Evolutionary conservation across 495 filamentous ascomycete species (phyloP).

Genomic region (Penicillium antarcticum): DNA sequence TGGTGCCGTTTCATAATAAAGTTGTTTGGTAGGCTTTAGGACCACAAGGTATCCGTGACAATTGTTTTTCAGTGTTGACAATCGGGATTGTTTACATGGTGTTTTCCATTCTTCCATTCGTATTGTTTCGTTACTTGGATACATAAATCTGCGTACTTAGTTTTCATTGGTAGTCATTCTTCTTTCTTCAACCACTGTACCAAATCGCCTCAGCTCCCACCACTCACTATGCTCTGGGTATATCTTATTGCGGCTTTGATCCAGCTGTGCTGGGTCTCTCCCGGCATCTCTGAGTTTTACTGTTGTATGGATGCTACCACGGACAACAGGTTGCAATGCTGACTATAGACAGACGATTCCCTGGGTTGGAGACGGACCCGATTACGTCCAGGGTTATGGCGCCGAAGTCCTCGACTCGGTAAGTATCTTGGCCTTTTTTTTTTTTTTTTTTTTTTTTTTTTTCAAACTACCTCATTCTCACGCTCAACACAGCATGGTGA

Average conservation of each 20-base stretch:
- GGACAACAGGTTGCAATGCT: background rate
- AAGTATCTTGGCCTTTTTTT: too few relatives aligned
- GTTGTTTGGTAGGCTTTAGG: too few relatives aligned
- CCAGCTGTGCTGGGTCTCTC: background rate
- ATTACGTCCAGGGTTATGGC: conserved; percentile 5
- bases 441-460: too few relatives aligned
- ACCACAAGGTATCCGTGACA: too few relatives aligned
- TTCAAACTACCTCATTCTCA: background rate
- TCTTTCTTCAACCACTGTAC: background rate
- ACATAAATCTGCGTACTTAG: too few relatives aligned
- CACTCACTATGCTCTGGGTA: background rate
- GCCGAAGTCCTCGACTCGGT: background rate
- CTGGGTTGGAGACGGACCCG: background rate
- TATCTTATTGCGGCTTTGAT: background rate
- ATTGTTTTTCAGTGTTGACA: too few relatives aligned
- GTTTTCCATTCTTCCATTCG: too few relatives aligned
- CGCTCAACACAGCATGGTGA: background rate
- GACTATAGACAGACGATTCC: conserved; percentile 1
- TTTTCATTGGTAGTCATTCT: too few relatives aligned
- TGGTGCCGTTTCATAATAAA: too few relatives aligned
- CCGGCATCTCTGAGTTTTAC: background rate
- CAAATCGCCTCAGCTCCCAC: background rate
- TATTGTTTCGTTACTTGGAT: too few relatives aligned
- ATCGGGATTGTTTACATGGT: too few relatives aligned
- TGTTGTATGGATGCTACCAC: background rate